Base-by-base conservation (phyloP, 768 basidiomycete genomes). In the Russula emetica region DNA sequence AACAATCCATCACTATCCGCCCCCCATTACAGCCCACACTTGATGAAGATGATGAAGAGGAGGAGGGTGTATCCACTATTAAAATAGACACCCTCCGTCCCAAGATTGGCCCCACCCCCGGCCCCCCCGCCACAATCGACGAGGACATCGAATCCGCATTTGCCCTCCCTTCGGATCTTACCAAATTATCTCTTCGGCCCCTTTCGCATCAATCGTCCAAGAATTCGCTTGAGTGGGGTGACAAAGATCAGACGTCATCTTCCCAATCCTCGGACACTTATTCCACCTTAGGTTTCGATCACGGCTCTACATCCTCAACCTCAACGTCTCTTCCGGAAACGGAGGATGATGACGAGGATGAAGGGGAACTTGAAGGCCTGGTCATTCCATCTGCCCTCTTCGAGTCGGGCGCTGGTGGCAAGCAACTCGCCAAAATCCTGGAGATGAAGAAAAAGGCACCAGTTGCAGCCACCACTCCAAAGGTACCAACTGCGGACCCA, bases 241-340 rank as follows among this genome's bases (percentile, higher is more conserved):
- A 92, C 75, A 89, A 84, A 72, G 89, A 93, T 70, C 84, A 88
- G 51, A 88, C 91, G 1, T 85, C 82, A 5, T 90, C 90, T 7
- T 90, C 90, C 16, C 88, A 90, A 70, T 92, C 90, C n/a, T 93
- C 91, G 26, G 92, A 93, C 72, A 83, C 88, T 10, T 92, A 90
- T 69, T 92, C 91, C 45, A 82, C 85, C 24, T 81, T 93, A 40
- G 87, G 90, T 55, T 87, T 92, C 67, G 83, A 84, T 47, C 85
- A 86, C 67, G 82, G 81, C 22, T 87, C 84, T 2, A 82, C 84
- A 5, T 91, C 88, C 14, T 89, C 88, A 30, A 86, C 84, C 63
- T 89, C 87, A 44, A 82, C 82, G 0, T 87, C 85, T 42, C 75
- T 86, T 28, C 86, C 87, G 3, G 90, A 91, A 71, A 85, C 85